These are phyloP conservation scores for Penicillium robsamsonii DNA, from an alignment of 495 filamentous ascomycete genomes.

Conservation along the genomic window DNA sequence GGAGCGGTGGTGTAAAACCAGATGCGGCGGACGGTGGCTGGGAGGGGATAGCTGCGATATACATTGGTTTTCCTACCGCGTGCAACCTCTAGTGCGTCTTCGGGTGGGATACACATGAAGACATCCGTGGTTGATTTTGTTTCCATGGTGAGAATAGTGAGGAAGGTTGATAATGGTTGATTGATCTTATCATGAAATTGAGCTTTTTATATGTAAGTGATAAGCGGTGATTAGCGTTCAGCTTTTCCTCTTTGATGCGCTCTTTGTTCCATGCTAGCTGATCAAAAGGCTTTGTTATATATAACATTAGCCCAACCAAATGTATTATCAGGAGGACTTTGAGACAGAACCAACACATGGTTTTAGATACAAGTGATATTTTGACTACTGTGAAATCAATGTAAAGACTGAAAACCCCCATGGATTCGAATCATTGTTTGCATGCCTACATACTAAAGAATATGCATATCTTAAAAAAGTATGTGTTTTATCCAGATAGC, in stretches of 20 bases:
- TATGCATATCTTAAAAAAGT: not conserved
- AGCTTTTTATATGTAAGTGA: not conserved
- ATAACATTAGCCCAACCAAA: no score
- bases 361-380: not conserved
- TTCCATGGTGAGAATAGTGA: not conserved
- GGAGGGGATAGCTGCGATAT: not conserved
- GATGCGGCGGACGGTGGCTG: not conserved
- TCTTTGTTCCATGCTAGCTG: not conserved
- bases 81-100: not conserved
- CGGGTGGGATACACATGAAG: slow-evolving; percentile 1
- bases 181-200: not conserved
- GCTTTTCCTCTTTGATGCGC: not conserved
- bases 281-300: not conserved
- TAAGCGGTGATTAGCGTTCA: not conserved
- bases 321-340: not conserved
- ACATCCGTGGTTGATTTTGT: slow-evolving; percentile 1
- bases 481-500: not conserved
- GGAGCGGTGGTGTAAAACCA: slow-evolving; percentile 1
- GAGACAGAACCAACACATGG: not conserved
- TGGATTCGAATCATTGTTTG: not conserved
- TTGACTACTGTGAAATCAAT: not conserved
- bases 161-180: not conserved
- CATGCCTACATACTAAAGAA: not conserved
- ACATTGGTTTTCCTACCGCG: not conserved
- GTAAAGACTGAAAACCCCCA: not conserved